Conservation (phyloP, 148 eudicot genomes). For the Limonium bicolor region DNA sequence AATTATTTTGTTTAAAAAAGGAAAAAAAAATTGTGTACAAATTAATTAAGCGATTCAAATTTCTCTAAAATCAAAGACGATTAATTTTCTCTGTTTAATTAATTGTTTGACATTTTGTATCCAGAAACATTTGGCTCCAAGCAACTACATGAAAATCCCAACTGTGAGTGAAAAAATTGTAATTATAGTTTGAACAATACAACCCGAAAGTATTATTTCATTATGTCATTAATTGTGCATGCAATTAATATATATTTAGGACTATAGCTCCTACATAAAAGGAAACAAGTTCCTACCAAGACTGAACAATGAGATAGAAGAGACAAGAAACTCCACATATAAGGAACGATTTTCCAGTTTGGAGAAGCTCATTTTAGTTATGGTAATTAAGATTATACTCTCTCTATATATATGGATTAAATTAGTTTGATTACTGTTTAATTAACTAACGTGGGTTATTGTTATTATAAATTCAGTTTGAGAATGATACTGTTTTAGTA, state of each 20-base stretch:
- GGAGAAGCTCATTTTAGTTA: constrained; percentile 37
- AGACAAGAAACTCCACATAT: constrained; percentile 22
- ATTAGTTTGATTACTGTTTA: too few relatives aligned
- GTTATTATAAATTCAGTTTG: constrained; percentile 31
- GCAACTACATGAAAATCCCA: constrained; percentile 9
- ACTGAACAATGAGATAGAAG: constrained; percentile 30
- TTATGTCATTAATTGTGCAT: background rate
- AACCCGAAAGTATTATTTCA: too few relatives aligned
- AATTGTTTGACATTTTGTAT: too few relatives aligned
- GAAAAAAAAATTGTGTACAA: too few relatives aligned
- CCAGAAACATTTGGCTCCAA: constrained; percentile 11
- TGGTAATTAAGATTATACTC: constrained; percentile 13
- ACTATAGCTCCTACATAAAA: constrained; percentile 14
- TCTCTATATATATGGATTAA: too few relatives aligned
- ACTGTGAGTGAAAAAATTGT: constrained; percentile 9
- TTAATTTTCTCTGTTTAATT: too few relatives aligned
- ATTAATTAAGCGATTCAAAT: too few relatives aligned
- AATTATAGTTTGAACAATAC: too few relatives aligned
- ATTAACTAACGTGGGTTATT: too few relatives aligned
- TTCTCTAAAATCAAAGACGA: too few relatives aligned
- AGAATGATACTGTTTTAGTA: constrained; percentile 29
- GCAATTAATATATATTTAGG: constrained; percentile 6
- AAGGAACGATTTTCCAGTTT: constrained; percentile 35
- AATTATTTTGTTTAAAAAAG: too few relatives aligned
- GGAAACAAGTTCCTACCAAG: constrained; percentile 37